Conservation (phyloP, 768 basidiomycete genomes). For the Glaciozyma antarctica region DNA sequence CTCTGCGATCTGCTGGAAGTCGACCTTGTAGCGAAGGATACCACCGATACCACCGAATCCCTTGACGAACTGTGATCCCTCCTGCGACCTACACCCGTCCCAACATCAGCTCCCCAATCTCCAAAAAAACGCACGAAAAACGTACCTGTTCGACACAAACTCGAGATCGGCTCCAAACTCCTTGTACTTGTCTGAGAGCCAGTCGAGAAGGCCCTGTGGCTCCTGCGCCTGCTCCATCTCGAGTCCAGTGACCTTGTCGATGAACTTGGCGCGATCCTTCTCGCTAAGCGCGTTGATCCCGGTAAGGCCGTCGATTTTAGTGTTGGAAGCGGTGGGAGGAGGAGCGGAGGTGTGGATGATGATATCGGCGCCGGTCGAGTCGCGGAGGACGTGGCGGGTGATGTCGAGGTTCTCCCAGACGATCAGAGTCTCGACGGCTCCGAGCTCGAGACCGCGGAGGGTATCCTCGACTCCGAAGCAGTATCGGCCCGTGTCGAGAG, state of each 20-base stretch:
- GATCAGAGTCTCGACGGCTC: slow-evolving; percentile 90
- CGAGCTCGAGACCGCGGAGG: slow-evolving; percentile 88
- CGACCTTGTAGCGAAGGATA: slow-evolving; percentile 90
- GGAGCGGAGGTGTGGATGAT: slow-evolving; percentile 56
- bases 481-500: slow-evolving; percentile 88
- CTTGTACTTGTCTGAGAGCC: slow-evolving; percentile 98
- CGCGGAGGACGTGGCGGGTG: slow-evolving; percentile 75
- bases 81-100: slow-evolving; percentile 46
- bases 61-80: slow-evolving; percentile 95
- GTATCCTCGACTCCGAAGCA: slow-evolving; percentile 98
- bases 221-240: slow-evolving; percentile 90
- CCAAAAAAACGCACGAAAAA: neutral
- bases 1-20: slow-evolving; percentile 67
- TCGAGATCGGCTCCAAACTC: slow-evolving; percentile 87
- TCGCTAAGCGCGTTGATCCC: slow-evolving; percentile 43
- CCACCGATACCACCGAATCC: slow-evolving; percentile 96
- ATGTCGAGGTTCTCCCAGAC: slow-evolving; percentile 98
- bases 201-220: slow-evolving; percentile 81
- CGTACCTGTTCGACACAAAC: slow-evolving; percentile 50
- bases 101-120: neutral
- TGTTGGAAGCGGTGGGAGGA: slow-evolving; percentile 26
- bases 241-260: slow-evolving; percentile 82
- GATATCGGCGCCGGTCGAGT: slow-evolving; percentile 72
- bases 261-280: slow-evolving; percentile 87
- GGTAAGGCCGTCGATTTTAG: slow-evolving; percentile 16